These are phyloP conservation scores for Xylaria digitata DNA, from an alignment of 2,329 filamentous ascomycete species.

Conservation along the genomic window DNA sequence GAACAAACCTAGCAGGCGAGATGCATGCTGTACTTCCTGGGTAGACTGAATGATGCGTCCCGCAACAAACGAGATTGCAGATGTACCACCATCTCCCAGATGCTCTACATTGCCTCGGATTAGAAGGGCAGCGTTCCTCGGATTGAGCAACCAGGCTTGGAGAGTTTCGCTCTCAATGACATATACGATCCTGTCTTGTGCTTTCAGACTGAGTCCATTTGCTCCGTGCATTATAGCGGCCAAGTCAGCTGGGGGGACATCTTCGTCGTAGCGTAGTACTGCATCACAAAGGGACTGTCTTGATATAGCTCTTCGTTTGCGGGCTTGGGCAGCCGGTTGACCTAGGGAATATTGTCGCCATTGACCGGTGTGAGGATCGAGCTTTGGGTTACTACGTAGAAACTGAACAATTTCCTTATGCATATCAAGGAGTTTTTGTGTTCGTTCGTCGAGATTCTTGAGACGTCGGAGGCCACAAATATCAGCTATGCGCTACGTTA, in stretches of 20 bases:
- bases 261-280: constrained; percentile 28
- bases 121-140: constrained; percentile 27
- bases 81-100: not conserved
- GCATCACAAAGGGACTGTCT: constrained; percentile 31
- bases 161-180: constrained; percentile 16
- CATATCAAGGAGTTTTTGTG: not conserved
- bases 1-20: constrained; percentile 15
- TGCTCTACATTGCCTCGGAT: constrained; percentile 46
- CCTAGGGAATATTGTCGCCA: not conserved
- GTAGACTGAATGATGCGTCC: constrained; percentile 31
- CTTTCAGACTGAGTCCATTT: constrained; percentile 26
- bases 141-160: constrained; percentile 22
- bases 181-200: constrained; percentile 31
- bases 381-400: constrained; percentile 21
- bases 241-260: constrained; percentile 20
- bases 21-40: constrained; percentile 12
- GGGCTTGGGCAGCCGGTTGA: not conserved
- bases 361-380: constrained; percentile 5
- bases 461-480: constrained; percentile 20
- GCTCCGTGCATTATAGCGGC: constrained; percentile 19
- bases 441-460: constrained; percentile 2
- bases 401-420: not conserved
- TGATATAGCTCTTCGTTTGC: constrained; percentile 23
- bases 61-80: constrained; percentile 28
- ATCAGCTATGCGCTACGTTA: not conserved